Evolutionary conservation across 2,329 filamentous ascomycete species (phyloP), one percentile per base, ranked within the genome.

Genomic region (Gnomoniopsis smithogilvyi): DNA sequence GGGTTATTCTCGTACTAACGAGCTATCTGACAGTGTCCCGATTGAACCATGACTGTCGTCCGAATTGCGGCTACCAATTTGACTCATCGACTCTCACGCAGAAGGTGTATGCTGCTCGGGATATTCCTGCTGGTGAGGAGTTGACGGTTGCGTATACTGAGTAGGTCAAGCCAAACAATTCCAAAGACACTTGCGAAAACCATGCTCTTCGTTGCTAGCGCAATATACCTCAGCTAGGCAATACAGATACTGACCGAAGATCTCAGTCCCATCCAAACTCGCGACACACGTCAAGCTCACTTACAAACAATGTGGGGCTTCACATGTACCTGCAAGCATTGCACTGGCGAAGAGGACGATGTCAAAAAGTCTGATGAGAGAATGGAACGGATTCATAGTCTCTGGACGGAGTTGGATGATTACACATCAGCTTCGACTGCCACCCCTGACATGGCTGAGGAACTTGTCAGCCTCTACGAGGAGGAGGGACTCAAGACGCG

Each of bases 391-490:
- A 58, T 58, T 21, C 50, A 58, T 19, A 12, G 21, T 15, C 50
- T 58, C 1, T 58, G 56, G 56, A 53, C 15, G 14, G 49, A 58
- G 11, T 49, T 58, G 17, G 55, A 58, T n/a, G 55, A 58, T 22
- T 58, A 58, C 21, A 36, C 55, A 2, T 17, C 41, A 6, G 49
- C 55, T n/a, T 52, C 55, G 1, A 24, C 19, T 17, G 50, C 36
- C 17, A 36, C 50, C 22, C 22, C 43, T 6, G 41, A 38, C 1
- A 58, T 46, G 19, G 55, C 55, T 17, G 55, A 53, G 38, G 38
- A 21, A 6, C 55, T 58, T 10, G 12, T 58, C 3, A n/a, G 46
- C 8, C 49, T 58, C 26, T 58, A 58, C 49, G 30, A 52, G 17
- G 36, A 46, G 21, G 55, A 58, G 41, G n/a, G 22, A 6, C 11